Evolutionary conservation across 2,329 filamentous ascomycete genomes (phyloP), one percentile per base, ranked within the genome.

Genomic region (Metarhizium robertsii): DNA sequence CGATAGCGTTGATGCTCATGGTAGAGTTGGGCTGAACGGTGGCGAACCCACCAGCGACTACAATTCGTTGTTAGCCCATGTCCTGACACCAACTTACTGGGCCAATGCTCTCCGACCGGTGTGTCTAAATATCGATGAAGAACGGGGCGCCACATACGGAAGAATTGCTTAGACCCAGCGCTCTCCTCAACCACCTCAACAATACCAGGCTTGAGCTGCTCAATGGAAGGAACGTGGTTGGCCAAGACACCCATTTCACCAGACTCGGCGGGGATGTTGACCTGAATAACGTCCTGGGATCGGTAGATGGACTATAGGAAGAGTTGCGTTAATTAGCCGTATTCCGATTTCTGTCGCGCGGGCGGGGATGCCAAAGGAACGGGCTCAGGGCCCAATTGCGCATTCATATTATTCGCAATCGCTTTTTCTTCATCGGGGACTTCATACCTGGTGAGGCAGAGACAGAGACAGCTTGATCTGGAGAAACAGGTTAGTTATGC

Each of bases 161-260:
- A 99, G 81, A 94, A 99, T 78, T 95, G 90, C 85, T 99, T 99
- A 88, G 73, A 79, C 71, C 80, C 80, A 70, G 90, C 89, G 70
- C 78, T 83, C 83, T 99, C 94, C 81, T 97, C 92, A 65, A 97
- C 84, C 70, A 99, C 82, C 81, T 97, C 92, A 65, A 99, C 83
- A 65, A 97, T 78, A 69, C 94, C 94, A 59, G 94, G 92, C 84
- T 95, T 96, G 75, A 99, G 83, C 82, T 99, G 94, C 83, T 99
- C 94, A 71, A 99, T 97, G 60, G 92, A 91, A 62, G 94, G 92
- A 68, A 99, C 94, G 84, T 99, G 94, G 83, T 94, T 95, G 73
- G 94, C 94, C 71, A 99, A 88, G 68, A 99, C 87, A 88, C 94
- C 94, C 94, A 99, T 99, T 68, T 97, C 94, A 73, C 94, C 94